These are phyloP conservation scores for Vitis labrusca DNA, from an alignment of 164 flowering plant species.

Conservation along the genomic window DNA sequence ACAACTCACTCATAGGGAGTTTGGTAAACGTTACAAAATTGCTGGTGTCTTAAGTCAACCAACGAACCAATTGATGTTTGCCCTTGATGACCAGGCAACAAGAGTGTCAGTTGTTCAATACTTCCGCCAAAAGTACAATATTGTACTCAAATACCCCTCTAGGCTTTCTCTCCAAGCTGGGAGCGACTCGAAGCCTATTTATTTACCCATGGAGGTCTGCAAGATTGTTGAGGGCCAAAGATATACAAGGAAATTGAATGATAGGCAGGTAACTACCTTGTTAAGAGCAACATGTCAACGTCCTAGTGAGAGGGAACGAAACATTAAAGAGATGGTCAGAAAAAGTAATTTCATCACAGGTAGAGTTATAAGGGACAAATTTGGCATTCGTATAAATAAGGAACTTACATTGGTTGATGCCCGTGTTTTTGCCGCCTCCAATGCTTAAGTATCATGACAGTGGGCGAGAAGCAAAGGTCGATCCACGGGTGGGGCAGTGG, in stretches of 20 bases:
- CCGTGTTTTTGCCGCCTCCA: conserved; percentile 74
- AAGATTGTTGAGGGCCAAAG: conserved; percentile 60
- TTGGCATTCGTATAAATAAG: conserved; percentile 54
- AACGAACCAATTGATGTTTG: conserved; percentile 20
- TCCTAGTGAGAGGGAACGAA: conserved; percentile 39
- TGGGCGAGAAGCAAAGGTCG: conserved; percentile 45
- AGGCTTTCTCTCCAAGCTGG: conserved; percentile 51
- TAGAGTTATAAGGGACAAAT: conserved; percentile 39
- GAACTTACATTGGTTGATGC: conserved; percentile 51
- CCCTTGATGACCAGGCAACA: conserved; percentile 14
- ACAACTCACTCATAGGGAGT: background rate
- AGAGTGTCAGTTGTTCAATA: conserved; percentile 38
- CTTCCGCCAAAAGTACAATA: conserved; percentile 31
- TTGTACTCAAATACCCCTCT: conserved; percentile 13
- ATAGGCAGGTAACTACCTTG: conserved; percentile 57
- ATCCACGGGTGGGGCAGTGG: conserved; percentile 85
- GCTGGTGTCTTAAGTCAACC: conserved; percentile 20
- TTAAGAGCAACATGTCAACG: conserved; percentile 71
- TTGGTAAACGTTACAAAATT: conserved; percentile 15
- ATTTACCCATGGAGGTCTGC: conserved; percentile 69
- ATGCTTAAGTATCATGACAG: conserved; percentile 66
- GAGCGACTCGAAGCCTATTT: conserved; percentile 32
- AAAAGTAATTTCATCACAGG: conserved; percentile 27
- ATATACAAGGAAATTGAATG: conserved; percentile 60
- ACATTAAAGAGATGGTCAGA: conserved; percentile 45